These are phyloP conservation scores for Ilex aquifolium DNA, from an alignment of 257 asterid genomes.

Conservation along the genomic window DNA sequence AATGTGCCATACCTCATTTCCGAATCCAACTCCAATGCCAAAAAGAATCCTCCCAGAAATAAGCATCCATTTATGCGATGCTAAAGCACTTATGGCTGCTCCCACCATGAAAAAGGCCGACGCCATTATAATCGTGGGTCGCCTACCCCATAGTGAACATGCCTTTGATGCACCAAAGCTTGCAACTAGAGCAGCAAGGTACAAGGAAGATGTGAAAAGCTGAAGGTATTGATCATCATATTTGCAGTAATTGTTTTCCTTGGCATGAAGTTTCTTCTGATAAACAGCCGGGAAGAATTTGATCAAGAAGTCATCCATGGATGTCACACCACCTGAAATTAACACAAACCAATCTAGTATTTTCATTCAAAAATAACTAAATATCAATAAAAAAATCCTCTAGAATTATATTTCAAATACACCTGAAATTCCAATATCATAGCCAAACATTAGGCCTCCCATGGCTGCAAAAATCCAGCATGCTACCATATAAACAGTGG, in stretches of 20 bases:
- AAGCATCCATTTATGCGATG: constrained; percentile 31
- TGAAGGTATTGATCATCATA: constrained; percentile 73
- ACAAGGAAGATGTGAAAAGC: constrained; percentile 77
- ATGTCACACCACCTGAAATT: constrained; percentile 60
- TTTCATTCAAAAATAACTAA: too few species aligned
- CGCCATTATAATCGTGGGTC: constrained; percentile 53
- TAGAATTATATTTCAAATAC: too few species aligned
- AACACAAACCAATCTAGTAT: not conserved
- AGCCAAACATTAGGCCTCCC: constrained; percentile 1
- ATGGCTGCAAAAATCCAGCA: constrained; percentile 1
- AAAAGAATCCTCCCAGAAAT: constrained; percentile 64
- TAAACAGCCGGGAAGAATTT: constrained; percentile 54
- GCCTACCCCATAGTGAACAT: constrained; percentile 43
- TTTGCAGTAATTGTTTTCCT: constrained; percentile 69
- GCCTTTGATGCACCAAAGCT: constrained; percentile 78
- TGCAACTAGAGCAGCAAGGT: constrained; percentile 59
- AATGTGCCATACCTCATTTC: constrained; percentile 55
- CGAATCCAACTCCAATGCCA: constrained; percentile 81
- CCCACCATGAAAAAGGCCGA: constrained; percentile 50
- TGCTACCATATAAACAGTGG: not conserved
- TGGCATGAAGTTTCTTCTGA: constrained; percentile 33
- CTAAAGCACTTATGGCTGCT: constrained; percentile 37
- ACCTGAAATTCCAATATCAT: constrained; percentile 3
- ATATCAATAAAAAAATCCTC: too few species aligned
- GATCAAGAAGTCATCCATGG: constrained; percentile 76